Evolutionary conservation across 495 filamentous ascomycete species (phyloP).

Genomic region (Aspergillus nidulans): DNA sequence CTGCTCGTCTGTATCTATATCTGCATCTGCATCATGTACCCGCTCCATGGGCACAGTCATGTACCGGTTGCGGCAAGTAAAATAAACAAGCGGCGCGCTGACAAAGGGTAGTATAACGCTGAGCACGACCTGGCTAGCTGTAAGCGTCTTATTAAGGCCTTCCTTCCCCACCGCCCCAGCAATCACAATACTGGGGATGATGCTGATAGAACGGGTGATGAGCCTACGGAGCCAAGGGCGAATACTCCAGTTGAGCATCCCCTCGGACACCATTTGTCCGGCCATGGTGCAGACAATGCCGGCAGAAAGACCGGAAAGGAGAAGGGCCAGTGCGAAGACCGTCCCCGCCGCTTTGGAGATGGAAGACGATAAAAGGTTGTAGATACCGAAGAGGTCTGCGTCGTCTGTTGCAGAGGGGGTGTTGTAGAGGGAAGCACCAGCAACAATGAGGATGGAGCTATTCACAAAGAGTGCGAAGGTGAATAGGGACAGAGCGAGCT

Average conservation of each 20-base stretch:
- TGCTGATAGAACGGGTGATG: conserved; percentile 67
- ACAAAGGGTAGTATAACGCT: conserved; percentile 80
- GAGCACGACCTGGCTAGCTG: conserved; percentile 73
- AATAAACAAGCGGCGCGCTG: conserved; percentile 78
- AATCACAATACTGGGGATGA: conserved; percentile 77
- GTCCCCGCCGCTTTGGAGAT: conserved; percentile 70
- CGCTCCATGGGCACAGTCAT: conserved; percentile 61
- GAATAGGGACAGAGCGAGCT: conserved; percentile 73
- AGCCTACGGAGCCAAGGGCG: conserved; percentile 69
- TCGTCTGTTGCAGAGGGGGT: conserved; percentile 46
- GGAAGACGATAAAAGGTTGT: conserved; percentile 64
- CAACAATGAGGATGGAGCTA: conserved; percentile 83
- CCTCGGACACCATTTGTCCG: conserved; percentile 79
- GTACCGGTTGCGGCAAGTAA: conserved; percentile 74
- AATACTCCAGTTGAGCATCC: conserved; percentile 67
- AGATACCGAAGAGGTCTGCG: conserved; percentile 79
- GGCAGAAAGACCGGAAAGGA: conserved; percentile 71
- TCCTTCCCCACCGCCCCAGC: conserved; percentile 69
- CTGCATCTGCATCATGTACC: conserved; percentile 15
- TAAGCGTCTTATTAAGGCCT: conserved; percentile 69
- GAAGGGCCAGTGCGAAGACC: conserved; percentile 71
- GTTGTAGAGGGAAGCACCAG: conserved; percentile 69
- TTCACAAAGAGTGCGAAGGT: conserved; percentile 95
- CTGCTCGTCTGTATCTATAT: not conserved
- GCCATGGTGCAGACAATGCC: conserved; percentile 83